phyloP scores from a whole-genome alignment of 2,329 filamentous ascomycete genomes.

The Pseudocercospora macadamiae region DNA sequence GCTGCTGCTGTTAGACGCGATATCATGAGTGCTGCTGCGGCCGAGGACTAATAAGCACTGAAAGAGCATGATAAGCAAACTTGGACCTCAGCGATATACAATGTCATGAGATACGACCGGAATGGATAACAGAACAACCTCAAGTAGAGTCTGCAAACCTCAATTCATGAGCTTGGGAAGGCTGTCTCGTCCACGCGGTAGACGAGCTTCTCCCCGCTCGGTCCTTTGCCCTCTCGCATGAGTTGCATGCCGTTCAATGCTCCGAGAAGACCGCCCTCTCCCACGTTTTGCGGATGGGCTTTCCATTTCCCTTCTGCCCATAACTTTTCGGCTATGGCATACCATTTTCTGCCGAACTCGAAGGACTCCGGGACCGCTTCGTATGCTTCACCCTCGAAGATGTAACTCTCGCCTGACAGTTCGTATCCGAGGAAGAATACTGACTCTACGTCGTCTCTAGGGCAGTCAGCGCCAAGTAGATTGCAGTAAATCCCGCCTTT shows the following conservation, averaged over 20 bases:
- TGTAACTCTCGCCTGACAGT: conserved; percentile 35
- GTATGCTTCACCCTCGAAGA: conserved; percentile 39
- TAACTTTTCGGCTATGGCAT: conserved; percentile 38
- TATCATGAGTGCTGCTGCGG: background rate
- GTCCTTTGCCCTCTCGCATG: conserved; percentile 44
- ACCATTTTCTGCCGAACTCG: conserved; percentile 43
- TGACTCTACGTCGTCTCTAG: conserved; percentile 18
- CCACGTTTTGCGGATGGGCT: conserved; percentile 43
- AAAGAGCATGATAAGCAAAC: too few relatives aligned
- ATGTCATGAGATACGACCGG: background rate
- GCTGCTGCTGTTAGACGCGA: conserved; percentile 34
- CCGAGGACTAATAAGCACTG: background rate
- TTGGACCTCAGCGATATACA: too few relatives aligned
- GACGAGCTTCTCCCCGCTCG: conserved; percentile 48
- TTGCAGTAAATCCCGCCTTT: conserved; percentile 19
- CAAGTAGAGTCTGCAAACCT: too few relatives aligned
- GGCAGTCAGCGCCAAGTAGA: conserved; percentile 16
- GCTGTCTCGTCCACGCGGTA: conserved; percentile 40
- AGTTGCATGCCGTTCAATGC: conserved; percentile 44
- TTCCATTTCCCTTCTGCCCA: conserved; percentile 45
- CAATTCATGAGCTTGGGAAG: background rate
- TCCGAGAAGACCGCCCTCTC: conserved; percentile 43
- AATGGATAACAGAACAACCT: background rate
- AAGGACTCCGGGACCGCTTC: conserved; percentile 40
- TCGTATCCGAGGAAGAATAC: conserved; percentile 24